Base-by-base conservation (phyloP, 2,329 filamentous ascomycete species). In the Trichoderma pleuroti region DNA sequence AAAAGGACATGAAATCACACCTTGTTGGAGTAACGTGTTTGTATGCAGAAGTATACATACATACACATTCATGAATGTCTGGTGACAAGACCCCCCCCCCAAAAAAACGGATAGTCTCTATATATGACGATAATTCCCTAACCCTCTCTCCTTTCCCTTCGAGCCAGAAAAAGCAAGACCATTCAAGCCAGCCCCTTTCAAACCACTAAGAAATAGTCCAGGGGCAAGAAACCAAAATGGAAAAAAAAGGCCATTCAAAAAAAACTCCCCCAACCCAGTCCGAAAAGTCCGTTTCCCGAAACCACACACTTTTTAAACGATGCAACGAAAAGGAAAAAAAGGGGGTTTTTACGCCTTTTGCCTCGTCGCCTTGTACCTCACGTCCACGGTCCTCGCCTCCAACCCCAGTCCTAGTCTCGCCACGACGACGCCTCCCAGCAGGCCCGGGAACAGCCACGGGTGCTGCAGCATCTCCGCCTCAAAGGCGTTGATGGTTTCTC, bases 381-480 rank as follows among this genome's bases (percentile, higher is more conserved):
- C 56, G 26, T 75, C 77, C 5, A 73, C 73, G 5, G 77, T 73
- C 72, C 74, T 80, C 9, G 76, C 76, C 68, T 86, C 86, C 2
- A 90, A 86, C 0, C 94, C 94, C 2, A 90, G 86, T 0, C 94
- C 94, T 4, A 97, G 81, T 71, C 91, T 88, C 5, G 91, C 88
- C 1, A 90, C 88, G 11, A 97, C 93, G 2, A 98, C 88, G 0
- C 87, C 87, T 4, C 89, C 87, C 75, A 98, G 85, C 75, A 98
- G 85, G 5, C 92, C 92, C 0, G 93, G 91, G 81, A 97, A 98
- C 2, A 98, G 85, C 85, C 96, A 97, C 0, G 96, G 94, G 76
- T 98, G 94, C 79, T 98, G 94, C 77, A 97, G 85, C 75, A 97
- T 90, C 82, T 99, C 96, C 0, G 92, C 91, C 75, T 97, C 93